phyloP scores from a whole-genome alignment of 1,139 yeast species.

The Yamadazyma triangularis region DNA sequence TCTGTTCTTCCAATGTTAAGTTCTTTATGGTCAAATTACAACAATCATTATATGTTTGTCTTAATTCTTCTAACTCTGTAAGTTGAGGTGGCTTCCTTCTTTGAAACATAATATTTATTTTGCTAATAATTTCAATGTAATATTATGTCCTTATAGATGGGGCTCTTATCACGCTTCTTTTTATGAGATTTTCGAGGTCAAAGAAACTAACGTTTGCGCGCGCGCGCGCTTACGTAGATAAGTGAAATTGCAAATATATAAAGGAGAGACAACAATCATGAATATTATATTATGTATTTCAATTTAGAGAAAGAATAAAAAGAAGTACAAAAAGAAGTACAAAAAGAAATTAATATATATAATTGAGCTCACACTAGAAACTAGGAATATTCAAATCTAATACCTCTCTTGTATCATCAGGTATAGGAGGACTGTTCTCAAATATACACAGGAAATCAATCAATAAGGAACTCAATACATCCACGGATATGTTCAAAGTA shows the following conservation, averaged over 20 bases:
- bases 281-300: too few species aligned
- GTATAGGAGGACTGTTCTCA: slow-evolving; percentile 45
- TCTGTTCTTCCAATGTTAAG: slow-evolving; percentile 53
- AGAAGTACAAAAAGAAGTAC: too few species aligned
- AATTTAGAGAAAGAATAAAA: too few species aligned
- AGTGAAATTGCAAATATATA: too few species aligned
- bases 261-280: too few species aligned
- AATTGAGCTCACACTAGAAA: slow-evolving; percentile 17
- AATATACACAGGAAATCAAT: slow-evolving; percentile 64
- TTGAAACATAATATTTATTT: slow-evolving; percentile 40
- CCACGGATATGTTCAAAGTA: slow-evolving; percentile 68
- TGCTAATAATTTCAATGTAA: too few species aligned
- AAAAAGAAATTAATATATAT: not conserved
- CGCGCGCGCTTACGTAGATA: too few species aligned
- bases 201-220: too few species aligned
- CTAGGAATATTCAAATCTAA: slow-evolving; percentile 41
- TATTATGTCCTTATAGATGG: too few species aligned
- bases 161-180: not conserved
- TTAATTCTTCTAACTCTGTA: slow-evolving; percentile 50
- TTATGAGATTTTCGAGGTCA: too few species aligned
- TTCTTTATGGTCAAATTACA: slow-evolving; percentile 56
- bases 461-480: slow-evolving; percentile 57
- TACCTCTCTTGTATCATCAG: slow-evolving; percentile 33
- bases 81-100: slow-evolving; percentile 55
- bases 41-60: slow-evolving; percentile 57